Conservation (phyloP, 208 protist genomes). For the Wallacemonas sp. region DNA sequence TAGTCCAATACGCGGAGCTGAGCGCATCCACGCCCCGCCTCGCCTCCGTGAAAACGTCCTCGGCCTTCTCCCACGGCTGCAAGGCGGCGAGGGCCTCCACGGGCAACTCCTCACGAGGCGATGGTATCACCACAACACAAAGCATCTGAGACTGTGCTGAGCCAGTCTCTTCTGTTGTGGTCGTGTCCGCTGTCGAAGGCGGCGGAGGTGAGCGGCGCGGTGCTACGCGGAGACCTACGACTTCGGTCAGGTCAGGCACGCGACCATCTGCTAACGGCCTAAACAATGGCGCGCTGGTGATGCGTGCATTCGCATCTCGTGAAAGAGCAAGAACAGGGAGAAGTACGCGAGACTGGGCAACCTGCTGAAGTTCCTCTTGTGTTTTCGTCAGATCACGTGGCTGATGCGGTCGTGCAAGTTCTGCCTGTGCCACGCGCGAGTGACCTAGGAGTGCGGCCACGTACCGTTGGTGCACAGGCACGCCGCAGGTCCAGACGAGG, state of each 20-base stretch:
- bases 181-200: too few relatives aligned
- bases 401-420: neutral
- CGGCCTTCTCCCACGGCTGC: conserved; percentile 12
- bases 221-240: conserved; percentile 14
- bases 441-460: conserved; percentile 42
- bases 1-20: conserved; percentile 43
- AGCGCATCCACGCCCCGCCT: neutral
- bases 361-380: too few relatives aligned
- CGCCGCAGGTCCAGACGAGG: conserved; percentile 62
- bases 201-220: too few relatives aligned
- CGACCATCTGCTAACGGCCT: neutral
- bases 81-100: neutral
- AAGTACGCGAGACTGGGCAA: too few relatives aligned
- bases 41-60: neutral
- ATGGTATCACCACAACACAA: neutral
- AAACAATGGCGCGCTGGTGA: conserved; percentile 14
- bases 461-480: conserved; percentile 65
- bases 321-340: too few relatives aligned
- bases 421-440: conserved; percentile 3
- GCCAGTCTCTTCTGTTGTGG: neutral
- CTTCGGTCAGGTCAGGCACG: conserved; percentile 1
- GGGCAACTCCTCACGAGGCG: neutral
- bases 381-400: neutral
- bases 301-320: conserved; percentile 8
- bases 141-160: neutral